phyloP scores from a whole-genome alignment of 2,329 filamentous ascomycete species.

The Pseudopyricularia javanii region DNA sequence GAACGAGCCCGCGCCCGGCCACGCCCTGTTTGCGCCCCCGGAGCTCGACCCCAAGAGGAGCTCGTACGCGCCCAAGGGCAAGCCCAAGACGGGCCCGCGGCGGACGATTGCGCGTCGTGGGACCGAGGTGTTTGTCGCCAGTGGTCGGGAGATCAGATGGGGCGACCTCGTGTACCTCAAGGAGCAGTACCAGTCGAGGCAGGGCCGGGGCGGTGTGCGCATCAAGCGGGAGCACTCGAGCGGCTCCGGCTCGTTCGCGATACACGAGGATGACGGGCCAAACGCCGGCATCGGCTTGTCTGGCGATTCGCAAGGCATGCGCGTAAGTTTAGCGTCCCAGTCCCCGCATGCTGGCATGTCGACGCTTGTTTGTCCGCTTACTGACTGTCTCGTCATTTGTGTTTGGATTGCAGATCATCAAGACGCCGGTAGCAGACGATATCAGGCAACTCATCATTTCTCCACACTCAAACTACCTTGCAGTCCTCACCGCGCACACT shows the following conservation, averaged over 20 bases:
- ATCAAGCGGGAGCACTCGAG: conserved; percentile 37
- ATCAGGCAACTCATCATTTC: conserved; percentile 81
- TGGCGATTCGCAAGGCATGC: conserved; percentile 27
- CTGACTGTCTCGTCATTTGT: background rate
- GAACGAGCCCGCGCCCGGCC: conserved; percentile 62
- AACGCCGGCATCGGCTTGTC: conserved; percentile 14
- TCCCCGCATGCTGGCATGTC: conserved; percentile 1
- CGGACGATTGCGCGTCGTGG: conserved; percentile 68
- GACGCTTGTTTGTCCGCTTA: background rate
- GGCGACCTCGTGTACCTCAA: conserved; percentile 73
- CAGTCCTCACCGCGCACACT: conserved; percentile 76
- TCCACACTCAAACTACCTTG: conserved; percentile 68
- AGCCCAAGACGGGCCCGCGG: conserved; percentile 33
- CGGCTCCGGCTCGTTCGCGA: conserved; percentile 16
- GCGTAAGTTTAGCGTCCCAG: conserved; percentile 22
- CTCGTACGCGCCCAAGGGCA: conserved; percentile 25
- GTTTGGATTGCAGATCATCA: conserved; percentile 47
- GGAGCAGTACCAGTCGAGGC: conserved; percentile 37
- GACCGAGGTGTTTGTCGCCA: conserved; percentile 79
- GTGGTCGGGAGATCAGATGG: conserved; percentile 86
- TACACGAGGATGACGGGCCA: conserved; percentile 2
- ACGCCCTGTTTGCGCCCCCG: conserved; percentile 57
- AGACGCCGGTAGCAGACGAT: conserved; percentile 64
- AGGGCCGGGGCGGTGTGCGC: conserved; percentile 14
- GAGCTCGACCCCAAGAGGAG: conserved; percentile 18